Base-by-base conservation (phyloP, 768 basidiomycete species). In the Clathrus columnatus region DNA sequence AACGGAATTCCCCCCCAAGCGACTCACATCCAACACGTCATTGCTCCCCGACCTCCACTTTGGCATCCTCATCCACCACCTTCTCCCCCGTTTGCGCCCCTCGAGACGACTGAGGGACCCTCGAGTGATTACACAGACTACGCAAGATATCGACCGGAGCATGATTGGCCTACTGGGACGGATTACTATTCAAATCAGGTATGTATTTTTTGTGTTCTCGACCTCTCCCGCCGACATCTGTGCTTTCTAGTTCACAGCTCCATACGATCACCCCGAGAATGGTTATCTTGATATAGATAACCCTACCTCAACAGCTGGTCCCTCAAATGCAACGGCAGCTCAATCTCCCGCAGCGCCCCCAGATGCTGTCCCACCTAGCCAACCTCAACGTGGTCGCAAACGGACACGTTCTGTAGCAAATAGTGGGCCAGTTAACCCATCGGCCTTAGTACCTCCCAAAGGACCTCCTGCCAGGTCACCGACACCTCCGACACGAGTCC, bases 401-500 rank as follows among this genome's bases (percentile, higher is more conserved):
- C 82, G 85, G 6, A 76, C 71, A 43, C 79, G 87, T 21, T 71
- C 75, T 16, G 18, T 54, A 85, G 83, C 68, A 78, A 27, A 66
- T 23, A 53, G 36, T 20, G 54, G 54, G 7, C 54, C 54, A 10
- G 26, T 55, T 4, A 51, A 55, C 18, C 48, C 59, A 7, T 21
- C 59, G 24, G 28, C 48, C 8, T 53, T 61, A 29, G 52, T 64
- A 6, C 59, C 56, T 16, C 57, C 82, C 24, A 78, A 79, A 52
- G 75, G 74, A 28, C 84, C 84, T 0, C 78, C 82, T 18, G 84
- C 84, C 14, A 79, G 89, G 2, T 91, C 89, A 21, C 90, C 90
- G 3, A 88, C 87, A 0, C 90, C 90, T 11, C 90, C 90, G 18
- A 80, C 78, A 5, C 80, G 88, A 16, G 83, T 91, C 20, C 83